A percentile compares a stretch with the other conserved stretches of the same genome.
Conservation (phyloP, 2,329 filamentous ascomycete genomes). For the Aspergillus sp. region DNA sequence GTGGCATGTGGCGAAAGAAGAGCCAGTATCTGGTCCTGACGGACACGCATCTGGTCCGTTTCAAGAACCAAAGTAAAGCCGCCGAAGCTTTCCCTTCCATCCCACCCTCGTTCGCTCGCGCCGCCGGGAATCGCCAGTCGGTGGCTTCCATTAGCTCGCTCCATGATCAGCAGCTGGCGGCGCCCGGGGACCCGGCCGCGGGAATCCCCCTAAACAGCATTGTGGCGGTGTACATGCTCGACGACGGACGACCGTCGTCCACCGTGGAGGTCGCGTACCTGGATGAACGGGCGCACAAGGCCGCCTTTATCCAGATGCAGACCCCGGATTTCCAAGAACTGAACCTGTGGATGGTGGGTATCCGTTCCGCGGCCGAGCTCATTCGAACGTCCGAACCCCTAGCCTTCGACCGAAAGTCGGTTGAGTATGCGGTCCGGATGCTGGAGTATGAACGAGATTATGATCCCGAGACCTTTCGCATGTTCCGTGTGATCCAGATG, state of each 20-base stretch:
- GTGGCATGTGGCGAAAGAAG: constrained; percentile 68
- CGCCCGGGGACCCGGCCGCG: constrained; percentile 53
- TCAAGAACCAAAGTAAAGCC: constrained; percentile 66
- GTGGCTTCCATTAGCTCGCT: constrained; percentile 59
- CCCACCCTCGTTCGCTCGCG: constrained; percentile 37
- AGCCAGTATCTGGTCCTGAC: constrained; percentile 71
- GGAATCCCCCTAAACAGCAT: constrained; percentile 63
- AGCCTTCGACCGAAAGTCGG: constrained; percentile 56
- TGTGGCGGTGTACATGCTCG: constrained; percentile 64
- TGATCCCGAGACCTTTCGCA: constrained; percentile 63
- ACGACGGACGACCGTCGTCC: constrained; percentile 65
- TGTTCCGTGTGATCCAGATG: constrained; percentile 67
- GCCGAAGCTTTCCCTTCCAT: constrained; percentile 60
- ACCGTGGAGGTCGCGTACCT: constrained; percentile 66
- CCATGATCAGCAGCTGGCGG: constrained; percentile 59
- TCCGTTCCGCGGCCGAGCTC: constrained; percentile 59
- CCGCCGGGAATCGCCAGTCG: constrained; percentile 54
- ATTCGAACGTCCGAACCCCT: constrained; percentile 51
- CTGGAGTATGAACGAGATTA: constrained; percentile 68
- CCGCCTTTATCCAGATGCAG: constrained; percentile 63
- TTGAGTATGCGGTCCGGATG: constrained; percentile 61
- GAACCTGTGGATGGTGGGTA: constrained; percentile 61
- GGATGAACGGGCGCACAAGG: constrained; percentile 61
- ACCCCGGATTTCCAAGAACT: constrained; percentile 63
- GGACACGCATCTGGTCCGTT: constrained; percentile 65